Evolutionary conservation across 495 filamentous ascomycete genomes (phyloP).

Genomic region (Neurospora discreta): DNA sequence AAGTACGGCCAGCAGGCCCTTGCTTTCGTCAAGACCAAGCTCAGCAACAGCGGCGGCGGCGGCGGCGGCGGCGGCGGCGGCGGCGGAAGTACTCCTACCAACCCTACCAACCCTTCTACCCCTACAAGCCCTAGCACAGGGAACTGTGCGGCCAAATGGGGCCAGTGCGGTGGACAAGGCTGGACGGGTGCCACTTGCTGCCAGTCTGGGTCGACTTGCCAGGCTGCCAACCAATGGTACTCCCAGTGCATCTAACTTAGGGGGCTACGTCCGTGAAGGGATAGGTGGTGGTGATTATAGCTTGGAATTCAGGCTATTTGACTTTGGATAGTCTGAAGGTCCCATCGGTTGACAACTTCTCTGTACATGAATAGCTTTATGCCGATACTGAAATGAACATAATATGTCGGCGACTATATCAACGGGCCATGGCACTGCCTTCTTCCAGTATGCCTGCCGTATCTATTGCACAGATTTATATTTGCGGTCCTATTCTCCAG

Average conservation of each 20-base stretch:
- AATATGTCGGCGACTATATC: neutral
- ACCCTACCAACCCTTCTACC: neutral
- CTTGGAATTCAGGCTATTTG: neutral
- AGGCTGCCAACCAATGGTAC: slow-evolving; percentile 20
- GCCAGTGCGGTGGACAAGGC: slow-evolving; percentile 23
- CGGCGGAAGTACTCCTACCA: slow-evolving; percentile 2
- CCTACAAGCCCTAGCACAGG: slow-evolving; percentile 14
- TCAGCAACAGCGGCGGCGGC: slow-evolving; percentile 6
- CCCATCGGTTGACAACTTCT: neutral
- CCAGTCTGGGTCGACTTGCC: slow-evolving; percentile 15
- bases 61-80: slow-evolving; percentile 4
- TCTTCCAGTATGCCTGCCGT: neutral
- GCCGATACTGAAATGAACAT: neutral
- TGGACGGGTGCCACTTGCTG: slow-evolving; percentile 22
- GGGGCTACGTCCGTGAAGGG: neutral
- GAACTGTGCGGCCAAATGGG: slow-evolving; percentile 16
- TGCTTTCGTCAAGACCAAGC: slow-evolving; percentile 40
- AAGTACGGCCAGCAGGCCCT: slow-evolving; percentile 49
- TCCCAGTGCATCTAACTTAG: slow-evolving; percentile 23
- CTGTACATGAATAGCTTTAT: neutral
- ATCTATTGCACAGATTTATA: neutral
- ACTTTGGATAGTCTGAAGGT: neutral
- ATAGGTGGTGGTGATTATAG: slow-evolving; percentile 4
- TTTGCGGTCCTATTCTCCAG: neutral
- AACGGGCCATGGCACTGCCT: neutral